These are phyloP conservation scores for Cordyceps cateniannulata DNA, from an alignment of 2,329 filamentous ascomycete species.

Conservation along the genomic window DNA sequence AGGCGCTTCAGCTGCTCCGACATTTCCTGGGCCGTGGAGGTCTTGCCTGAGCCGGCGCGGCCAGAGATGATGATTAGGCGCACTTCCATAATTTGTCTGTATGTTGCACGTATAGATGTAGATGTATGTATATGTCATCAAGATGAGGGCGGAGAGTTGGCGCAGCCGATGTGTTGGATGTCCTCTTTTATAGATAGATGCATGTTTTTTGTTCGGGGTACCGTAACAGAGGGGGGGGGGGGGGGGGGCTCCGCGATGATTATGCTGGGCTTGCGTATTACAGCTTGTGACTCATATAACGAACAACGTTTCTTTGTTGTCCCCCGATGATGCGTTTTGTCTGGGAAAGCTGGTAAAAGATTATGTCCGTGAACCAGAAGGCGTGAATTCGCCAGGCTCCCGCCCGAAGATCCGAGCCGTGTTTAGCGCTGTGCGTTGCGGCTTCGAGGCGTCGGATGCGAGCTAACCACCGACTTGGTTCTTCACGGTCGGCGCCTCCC, in stretches of 20 bases:
- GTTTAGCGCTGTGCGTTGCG: background rate
- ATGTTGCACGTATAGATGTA: background rate
- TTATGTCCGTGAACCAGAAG: background rate
- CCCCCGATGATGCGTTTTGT: no score
- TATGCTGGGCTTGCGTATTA: background rate
- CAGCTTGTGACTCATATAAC: background rate
- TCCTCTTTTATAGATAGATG: slow-evolving; percentile 7
- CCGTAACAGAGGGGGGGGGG: background rate
- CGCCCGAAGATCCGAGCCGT: slow-evolving; percentile 3
- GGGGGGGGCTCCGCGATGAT: background rate
- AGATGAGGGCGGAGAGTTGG: background rate
- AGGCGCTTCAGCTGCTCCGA: slow-evolving; percentile 13
- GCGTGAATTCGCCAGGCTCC: background rate
- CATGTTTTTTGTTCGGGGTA: background rate
- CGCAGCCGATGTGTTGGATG: background rate
- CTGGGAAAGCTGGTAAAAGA: no score
- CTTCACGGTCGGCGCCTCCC: background rate
- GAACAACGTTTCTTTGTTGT: background rate
- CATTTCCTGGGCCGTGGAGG: slow-evolving; percentile 13
- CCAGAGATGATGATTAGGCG: slow-evolving; percentile 14
- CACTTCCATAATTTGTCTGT: slow-evolving; percentile 8
- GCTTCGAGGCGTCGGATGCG: slow-evolving; percentile 7
- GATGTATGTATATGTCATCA: background rate
- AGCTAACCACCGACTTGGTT: slow-evolving; percentile 5
- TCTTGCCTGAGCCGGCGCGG: slow-evolving; percentile 16